These are phyloP conservation scores for Salvia miltiorrhiza DNA, from an alignment of 257 asterid species.

Conservation along the genomic window DNA sequence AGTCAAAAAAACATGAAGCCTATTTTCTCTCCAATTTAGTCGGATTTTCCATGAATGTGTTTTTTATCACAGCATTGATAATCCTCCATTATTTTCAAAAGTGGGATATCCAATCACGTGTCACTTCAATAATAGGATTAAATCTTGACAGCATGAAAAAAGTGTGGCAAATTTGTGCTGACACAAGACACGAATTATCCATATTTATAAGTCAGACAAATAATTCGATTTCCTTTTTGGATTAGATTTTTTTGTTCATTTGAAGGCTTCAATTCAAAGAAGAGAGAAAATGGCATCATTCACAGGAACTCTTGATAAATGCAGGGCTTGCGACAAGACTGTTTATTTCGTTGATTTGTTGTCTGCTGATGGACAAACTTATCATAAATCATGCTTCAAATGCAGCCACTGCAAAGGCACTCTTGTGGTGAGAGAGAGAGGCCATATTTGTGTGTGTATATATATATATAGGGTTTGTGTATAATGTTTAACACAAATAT, in stretches of 20 bases:
- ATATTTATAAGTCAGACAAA: background rate
- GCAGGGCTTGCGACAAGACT: slow-evolving; percentile 59
- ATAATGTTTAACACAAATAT: too few species aligned
- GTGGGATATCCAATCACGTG: slow-evolving; percentile 70
- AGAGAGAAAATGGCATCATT: slow-evolving; percentile 37
- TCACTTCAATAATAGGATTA: slow-evolving; percentile 25
- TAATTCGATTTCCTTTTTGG: background rate
- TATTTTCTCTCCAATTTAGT: too few species aligned
- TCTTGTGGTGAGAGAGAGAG: slow-evolving; percentile 56
- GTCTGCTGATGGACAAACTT: slow-evolving; percentile 55
- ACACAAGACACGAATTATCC: slow-evolving; percentile 7
- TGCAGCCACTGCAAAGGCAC: slow-evolving; percentile 87
- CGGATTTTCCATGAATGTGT: too few species aligned
- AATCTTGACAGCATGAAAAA: slow-evolving; percentile 2
- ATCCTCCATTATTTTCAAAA: slow-evolving; percentile 33
- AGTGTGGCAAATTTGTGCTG: slow-evolving; percentile 3
- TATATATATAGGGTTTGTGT: too few species aligned
- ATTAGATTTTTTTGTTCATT: background rate
- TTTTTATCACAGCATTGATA: slow-evolving; percentile 9
- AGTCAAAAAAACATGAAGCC: too few species aligned
- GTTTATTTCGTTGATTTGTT: slow-evolving; percentile 52
- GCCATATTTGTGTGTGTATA: too few species aligned
- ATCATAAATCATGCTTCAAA: slow-evolving; percentile 55
- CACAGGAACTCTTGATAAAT: slow-evolving; percentile 53
- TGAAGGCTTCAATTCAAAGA: background rate